Evolutionary conservation across 371 early-diverging fungal species (phyloP).

Genomic region (Rhizopus stolonifer): DNA sequence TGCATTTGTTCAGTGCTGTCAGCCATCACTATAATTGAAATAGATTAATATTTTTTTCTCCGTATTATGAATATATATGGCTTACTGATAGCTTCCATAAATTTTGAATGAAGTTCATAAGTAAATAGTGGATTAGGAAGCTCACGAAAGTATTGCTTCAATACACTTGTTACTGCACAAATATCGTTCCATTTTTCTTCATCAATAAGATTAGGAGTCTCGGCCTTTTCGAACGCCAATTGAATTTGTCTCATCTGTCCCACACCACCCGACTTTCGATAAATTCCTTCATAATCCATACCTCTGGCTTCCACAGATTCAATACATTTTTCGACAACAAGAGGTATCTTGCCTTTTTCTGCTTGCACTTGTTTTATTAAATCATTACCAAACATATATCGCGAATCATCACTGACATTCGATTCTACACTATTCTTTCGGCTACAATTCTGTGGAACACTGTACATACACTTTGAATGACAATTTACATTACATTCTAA

Average conservation of each 20-base stretch:
- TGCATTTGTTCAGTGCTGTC: slow-evolving; percentile 20
- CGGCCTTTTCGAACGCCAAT: slow-evolving; percentile 48
- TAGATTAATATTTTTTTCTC: neutral
- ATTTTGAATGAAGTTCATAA: slow-evolving; percentile 70
- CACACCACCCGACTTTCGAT: slow-evolving; percentile 86
- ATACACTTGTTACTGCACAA: slow-evolving; percentile 80
- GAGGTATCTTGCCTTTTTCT: slow-evolving; percentile 56
- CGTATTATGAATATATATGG: neutral
- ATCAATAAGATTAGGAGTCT: slow-evolving; percentile 48
- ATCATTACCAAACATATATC: slow-evolving; percentile 39
- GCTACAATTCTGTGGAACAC: slow-evolving; percentile 28
- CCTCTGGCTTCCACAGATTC: slow-evolving; percentile 73
- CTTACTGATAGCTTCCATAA: slow-evolving; percentile 65
- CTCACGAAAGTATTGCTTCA: slow-evolving; percentile 93
- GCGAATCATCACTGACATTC: slow-evolving; percentile 7
- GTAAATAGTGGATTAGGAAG: slow-evolving; percentile 91
- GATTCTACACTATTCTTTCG: slow-evolving; percentile 22
- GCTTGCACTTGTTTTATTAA: slow-evolving; percentile 35
- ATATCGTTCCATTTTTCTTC: slow-evolving; percentile 59
- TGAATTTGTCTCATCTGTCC: slow-evolving; percentile 73
- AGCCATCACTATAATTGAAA: slow-evolving; percentile 16
- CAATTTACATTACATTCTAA: slow-evolving; percentile 40
- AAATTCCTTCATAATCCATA: slow-evolving; percentile 72
- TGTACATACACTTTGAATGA: slow-evolving; percentile 41
- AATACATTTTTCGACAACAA: slow-evolving; percentile 76